Evolutionary conservation across 1,284 basidiomycete species (phyloP), one percentile per base, ranked within the genome.

Genomic region (Sporisorium sorghi): DNA sequence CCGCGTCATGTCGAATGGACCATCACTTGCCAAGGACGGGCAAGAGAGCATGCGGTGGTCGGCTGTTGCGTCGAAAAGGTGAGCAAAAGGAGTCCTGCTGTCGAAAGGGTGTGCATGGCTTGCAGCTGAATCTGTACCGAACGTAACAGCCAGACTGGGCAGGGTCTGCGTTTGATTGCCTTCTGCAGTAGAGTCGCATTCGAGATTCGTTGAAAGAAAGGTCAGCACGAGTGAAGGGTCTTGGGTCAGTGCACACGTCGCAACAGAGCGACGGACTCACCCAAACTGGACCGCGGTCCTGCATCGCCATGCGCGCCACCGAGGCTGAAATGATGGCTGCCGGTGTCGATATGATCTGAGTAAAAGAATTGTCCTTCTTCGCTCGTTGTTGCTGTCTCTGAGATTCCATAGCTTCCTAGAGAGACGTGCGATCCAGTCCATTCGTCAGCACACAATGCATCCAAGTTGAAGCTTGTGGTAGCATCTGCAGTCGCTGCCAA

Each of bases 361-460:
- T 30, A 30, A 17, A 47, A 24, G 23, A 37, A n/a, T 14, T 14
- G 9, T 11, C n/a, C n/a, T 15, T 46, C 44, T 5, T 43, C 35
- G 28, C 43, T 21, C 4, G 35, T 35, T 17, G 58, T 35, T 14
- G 26, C 33, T 8, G 46, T 30, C 14, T 47, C 46, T 9, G 28
- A 26, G 17, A 21, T 14, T 26, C 33, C 43, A 28, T 37, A 12
- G 26, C 28, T 19, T 44, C n/a, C 26, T 10, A 49, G 17, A 14
- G 35, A 33, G 28, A n/a, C n/a, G 12, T 42, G 37, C 15, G 58
- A 39, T 44, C 40, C 58, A 11, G 23, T 8, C 43, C 35, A 52
- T 19, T 40, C 44, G 12, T 26, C 33, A 33, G 46, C n/a, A 5
- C 23, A 46, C 47, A 47, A 9, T 26, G 14, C 17, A 17, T 47